Percentiles rank a stretch among this genome's conserved stretches.
These are phyloP conservation scores for Penicillium goetzii DNA, from an alignment of 495 filamentous ascomycete species.

Conservation along the genomic window DNA sequence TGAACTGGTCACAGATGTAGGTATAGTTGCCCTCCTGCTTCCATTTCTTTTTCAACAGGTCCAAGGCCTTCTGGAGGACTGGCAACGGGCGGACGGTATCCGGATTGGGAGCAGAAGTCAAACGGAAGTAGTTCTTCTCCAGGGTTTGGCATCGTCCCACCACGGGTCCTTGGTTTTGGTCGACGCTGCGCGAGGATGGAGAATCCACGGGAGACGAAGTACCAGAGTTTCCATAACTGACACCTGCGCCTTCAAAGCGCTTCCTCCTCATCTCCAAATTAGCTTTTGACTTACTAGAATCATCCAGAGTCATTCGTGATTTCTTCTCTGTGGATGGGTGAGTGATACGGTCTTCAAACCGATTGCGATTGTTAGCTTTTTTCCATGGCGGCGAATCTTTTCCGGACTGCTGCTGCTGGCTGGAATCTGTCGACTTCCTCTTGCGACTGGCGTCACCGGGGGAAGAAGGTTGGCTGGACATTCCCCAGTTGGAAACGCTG, in stretches of 20 bases:
- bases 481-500: slow-evolving; percentile 42
- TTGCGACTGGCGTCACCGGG: slow-evolving; percentile 59
- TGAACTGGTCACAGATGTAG: slow-evolving; percentile 99
- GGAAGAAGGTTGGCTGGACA: slow-evolving; percentile 34
- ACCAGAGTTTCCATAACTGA: slow-evolving; percentile 40
- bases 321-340: slow-evolving; percentile 65
- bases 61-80: slow-evolving; percentile 80
- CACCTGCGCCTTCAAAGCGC: slow-evolving; percentile 76
- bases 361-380: slow-evolving; percentile 61
- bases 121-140: slow-evolving; percentile 91
- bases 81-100: slow-evolving; percentile 83
- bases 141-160: slow-evolving; percentile 82
- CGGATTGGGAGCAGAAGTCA: slow-evolving; percentile 87
- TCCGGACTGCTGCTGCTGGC: slow-evolving; percentile 43
- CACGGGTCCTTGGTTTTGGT: slow-evolving; percentile 71
- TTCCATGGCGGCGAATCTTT: slow-evolving; percentile 70
- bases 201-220: slow-evolving; percentile 60
- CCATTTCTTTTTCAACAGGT: slow-evolving; percentile 93
- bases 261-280: slow-evolving; percentile 85
- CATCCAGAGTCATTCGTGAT: slow-evolving; percentile 51
- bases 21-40: slow-evolving; percentile 88
- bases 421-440: slow-evolving; percentile 75
- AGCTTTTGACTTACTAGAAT: slow-evolving; percentile 84
- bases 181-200: slow-evolving; percentile 56
- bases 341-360: slow-evolving; percentile 78